These are phyloP conservation scores for Hericium rajendrae DNA, from an alignment of 768 basidiomycete genomes.

Conservation along the genomic window DNA sequence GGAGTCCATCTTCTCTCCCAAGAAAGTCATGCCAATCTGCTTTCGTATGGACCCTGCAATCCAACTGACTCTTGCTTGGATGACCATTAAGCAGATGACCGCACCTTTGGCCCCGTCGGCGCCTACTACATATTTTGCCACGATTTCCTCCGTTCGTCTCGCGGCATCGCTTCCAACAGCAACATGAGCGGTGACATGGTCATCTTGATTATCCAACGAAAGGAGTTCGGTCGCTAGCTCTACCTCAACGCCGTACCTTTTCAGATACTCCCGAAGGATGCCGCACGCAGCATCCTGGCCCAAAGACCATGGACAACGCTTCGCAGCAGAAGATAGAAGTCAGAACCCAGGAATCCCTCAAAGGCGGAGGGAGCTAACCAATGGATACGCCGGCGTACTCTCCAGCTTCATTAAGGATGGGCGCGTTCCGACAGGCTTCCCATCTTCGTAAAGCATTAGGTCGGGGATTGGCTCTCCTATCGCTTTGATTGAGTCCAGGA, in stretches of 20 bases:
- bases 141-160: neutral
- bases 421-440: neutral
- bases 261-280: neutral
- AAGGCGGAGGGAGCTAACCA: neutral
- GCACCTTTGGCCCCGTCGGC: slow-evolving; percentile 7
- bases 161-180: neutral
- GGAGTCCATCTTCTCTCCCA: neutral
- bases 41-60: neutral
- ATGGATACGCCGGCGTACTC: neutral
- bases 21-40: neutral
- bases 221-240: neutral
- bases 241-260: neutral
- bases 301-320: neutral
- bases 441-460: neutral
- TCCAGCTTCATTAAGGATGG: neutral
- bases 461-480: neutral
- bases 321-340: neutral
- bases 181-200: neutral
- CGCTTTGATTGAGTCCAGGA: neutral
- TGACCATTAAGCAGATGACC: neutral
- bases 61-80: too few species aligned
- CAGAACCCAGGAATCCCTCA: neutral
- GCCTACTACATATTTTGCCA: slow-evolving; percentile 1
- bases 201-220: neutral
- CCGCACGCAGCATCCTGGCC: neutral